Evolutionary conservation across 2,329 filamentous ascomycete species (phyloP).

Genomic region (Arthrocladium fulminans): DNA sequence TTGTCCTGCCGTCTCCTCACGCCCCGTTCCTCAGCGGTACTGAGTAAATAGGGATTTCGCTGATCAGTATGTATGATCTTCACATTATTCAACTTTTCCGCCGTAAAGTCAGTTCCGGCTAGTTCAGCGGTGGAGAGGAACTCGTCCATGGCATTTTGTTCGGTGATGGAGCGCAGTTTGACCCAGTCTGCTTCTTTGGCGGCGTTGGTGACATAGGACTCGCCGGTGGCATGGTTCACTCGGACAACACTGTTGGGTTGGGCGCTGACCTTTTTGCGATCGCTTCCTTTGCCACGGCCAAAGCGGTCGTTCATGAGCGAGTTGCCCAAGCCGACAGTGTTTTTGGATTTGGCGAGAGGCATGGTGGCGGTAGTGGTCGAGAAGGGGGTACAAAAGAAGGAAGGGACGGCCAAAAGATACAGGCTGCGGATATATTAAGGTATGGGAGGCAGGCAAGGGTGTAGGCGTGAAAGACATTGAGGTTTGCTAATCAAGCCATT

Average conservation of each 20-base stretch:
- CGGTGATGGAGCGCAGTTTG: constrained; percentile 98
- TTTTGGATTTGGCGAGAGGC: constrained; percentile 87
- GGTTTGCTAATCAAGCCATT: neutral
- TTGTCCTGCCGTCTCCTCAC: constrained; percentile 72
- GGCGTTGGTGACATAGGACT: constrained; percentile 85
- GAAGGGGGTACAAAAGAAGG: neutral
- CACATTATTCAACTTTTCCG: constrained; percentile 97
- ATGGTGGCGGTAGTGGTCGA: constrained; percentile 37
- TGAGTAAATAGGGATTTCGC: constrained; percentile 87
- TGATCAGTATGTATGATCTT: constrained; percentile 97
- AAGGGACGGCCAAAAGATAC: neutral
- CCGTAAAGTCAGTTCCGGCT: constrained; percentile 97
- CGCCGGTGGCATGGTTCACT: constrained; percentile 59
- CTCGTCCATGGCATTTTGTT: constrained; percentile 93
- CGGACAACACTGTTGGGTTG: constrained; percentile 58
- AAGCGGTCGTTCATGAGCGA: constrained; percentile 98
- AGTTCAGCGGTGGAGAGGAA: constrained; percentile 92
- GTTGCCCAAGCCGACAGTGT: constrained; percentile 88
- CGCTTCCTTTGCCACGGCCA: constrained; percentile 78
- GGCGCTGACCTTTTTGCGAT: constrained; percentile 64
- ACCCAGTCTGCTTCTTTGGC: constrained; percentile 90
- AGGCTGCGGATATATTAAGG: neutral
- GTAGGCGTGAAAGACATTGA: neutral
- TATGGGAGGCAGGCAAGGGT: neutral
- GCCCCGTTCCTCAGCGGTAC: constrained; percentile 70